Evolutionary conservation across 1,284 basidiomycete genomes (phyloP).

Genomic region (Inonotus hispidus): DNA sequence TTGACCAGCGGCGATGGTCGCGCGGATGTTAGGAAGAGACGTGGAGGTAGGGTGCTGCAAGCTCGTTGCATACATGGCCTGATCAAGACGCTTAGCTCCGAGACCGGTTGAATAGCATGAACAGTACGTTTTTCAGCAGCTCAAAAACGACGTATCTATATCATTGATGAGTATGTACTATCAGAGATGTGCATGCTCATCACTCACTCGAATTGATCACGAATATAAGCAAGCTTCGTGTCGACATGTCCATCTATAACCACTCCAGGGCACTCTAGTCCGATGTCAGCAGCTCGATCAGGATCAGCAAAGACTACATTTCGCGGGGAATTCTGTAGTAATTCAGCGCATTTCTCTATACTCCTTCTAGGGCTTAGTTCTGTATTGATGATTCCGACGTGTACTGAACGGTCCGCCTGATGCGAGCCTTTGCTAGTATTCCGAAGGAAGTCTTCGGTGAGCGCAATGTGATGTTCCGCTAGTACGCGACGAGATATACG

Average conservation of each 20-base stretch:
- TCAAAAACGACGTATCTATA: slow-evolving; percentile 84
- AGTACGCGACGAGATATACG: slow-evolving; percentile 86
- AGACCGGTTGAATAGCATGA: slow-evolving; percentile 17
- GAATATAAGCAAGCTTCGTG: slow-evolving; percentile 79
- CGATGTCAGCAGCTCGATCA: slow-evolving; percentile 25
- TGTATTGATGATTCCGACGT: slow-evolving; percentile 86
- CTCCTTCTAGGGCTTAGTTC: slow-evolving; percentile 65
- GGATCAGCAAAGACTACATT: slow-evolving; percentile 38
- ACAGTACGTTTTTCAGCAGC: slow-evolving; percentile 72
- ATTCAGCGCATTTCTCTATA: slow-evolving; percentile 60
- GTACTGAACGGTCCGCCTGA: slow-evolving; percentile 39
- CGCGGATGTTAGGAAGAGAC: slow-evolving; percentile 52
- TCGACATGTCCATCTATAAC: slow-evolving; percentile 69
- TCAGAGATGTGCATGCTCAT: background rate
- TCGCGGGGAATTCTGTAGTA: slow-evolving; percentile 50
- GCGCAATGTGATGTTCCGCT: slow-evolving; percentile 84
- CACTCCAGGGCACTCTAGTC: slow-evolving; percentile 55
- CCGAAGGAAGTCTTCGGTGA: slow-evolving; percentile 55
- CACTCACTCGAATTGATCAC: slow-evolving; percentile 79
- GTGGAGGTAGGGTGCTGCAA: slow-evolving; percentile 39
- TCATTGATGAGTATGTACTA: slow-evolving; percentile 7
- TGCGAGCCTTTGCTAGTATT: slow-evolving; percentile 29
- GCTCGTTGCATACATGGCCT: slow-evolving; percentile 62
- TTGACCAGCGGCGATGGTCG: slow-evolving; percentile 68
- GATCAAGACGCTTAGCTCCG: background rate